Evolutionary conservation across 495 filamentous ascomycete species (phyloP).

Genomic region (Trichodelitschia bisporula): DNA sequence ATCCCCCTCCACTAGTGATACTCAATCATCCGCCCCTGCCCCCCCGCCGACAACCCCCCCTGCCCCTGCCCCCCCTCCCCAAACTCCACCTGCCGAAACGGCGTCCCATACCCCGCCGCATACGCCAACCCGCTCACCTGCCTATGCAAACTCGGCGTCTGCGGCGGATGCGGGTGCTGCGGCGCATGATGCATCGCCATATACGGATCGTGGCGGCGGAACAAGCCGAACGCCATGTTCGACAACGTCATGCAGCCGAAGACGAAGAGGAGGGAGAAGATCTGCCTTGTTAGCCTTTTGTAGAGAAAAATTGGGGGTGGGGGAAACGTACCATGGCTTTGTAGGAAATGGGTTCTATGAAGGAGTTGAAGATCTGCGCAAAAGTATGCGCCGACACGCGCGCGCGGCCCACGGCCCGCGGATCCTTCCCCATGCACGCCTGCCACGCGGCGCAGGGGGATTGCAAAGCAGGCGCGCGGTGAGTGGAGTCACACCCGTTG

Average conservation of each 20-base stretch:
- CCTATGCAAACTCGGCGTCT: too few species aligned
- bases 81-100: too few species aligned
- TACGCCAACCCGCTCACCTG: too few species aligned
- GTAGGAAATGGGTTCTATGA: slow-evolving; percentile 45
- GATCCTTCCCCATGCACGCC: slow-evolving; percentile 60
- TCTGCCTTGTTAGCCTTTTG: not conserved
- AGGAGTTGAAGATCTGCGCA: slow-evolving; percentile 54
- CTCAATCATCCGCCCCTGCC: too few species aligned
- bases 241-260: not conserved
- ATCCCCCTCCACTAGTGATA: too few species aligned
- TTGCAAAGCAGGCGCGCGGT: slow-evolving; percentile 47
- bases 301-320: not conserved
- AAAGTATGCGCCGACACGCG: slow-evolving; percentile 50
- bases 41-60: too few species aligned
- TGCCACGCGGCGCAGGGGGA: slow-evolving; percentile 54
- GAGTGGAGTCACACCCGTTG: slow-evolving; percentile 41
- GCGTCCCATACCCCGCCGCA: too few species aligned
- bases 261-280: slow-evolving; percentile 1
- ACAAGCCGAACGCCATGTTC: slow-evolving; percentile 1
- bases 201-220: too few species aligned
- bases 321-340: slow-evolving; percentile 38
- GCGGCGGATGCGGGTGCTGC: too few species aligned
- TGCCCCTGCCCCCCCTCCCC: too few species aligned
- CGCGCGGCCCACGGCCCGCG: slow-evolving; percentile 36
- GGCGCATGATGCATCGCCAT: too few species aligned